A percentile compares a stretch with the other conserved stretches of the same genome.
Evolutionary conservation across 1,139 yeast genomes (phyloP).

Genomic region (Candida albicans): DNA sequence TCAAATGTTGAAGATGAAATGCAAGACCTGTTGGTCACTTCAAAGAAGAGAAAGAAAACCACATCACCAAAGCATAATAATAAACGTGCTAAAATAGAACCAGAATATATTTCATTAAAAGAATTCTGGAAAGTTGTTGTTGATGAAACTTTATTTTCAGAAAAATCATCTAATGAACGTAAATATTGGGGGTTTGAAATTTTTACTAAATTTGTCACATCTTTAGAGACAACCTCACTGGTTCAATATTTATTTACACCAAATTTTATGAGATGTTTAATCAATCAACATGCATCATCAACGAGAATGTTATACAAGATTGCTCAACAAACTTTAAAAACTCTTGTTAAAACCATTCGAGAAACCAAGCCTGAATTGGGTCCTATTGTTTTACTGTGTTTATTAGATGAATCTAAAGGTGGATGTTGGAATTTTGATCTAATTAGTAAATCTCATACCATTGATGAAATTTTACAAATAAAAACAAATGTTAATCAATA

Average conservation of each 20-base stretch:
- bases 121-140: slow-evolving; percentile 82
- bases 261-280: slow-evolving; percentile 70
- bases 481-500: slow-evolving; percentile 15
- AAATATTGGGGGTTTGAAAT: slow-evolving; percentile 86
- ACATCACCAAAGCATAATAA: slow-evolving; percentile 25
- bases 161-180: slow-evolving; percentile 78
- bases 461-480: slow-evolving; percentile 49
- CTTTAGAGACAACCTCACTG: slow-evolving; percentile 10
- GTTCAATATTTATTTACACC: slow-evolving; percentile 56
- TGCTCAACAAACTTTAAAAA: slow-evolving; percentile 52
- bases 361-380: slow-evolving; percentile 43
- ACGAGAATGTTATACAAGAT: slow-evolving; percentile 68
- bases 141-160: slow-evolving; percentile 78
- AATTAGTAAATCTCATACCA: slow-evolving; percentile 71
- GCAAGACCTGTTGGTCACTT: slow-evolving; percentile 19
- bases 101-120: slow-evolving; percentile 40
- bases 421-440: slow-evolving; percentile 76
- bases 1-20: slow-evolving; percentile 18
- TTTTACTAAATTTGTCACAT: slow-evolving; percentile 48
- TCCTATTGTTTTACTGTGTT: slow-evolving; percentile 45
- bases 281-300: slow-evolving; percentile 72
- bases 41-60: slow-evolving; percentile 19
- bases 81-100: slow-evolving; percentile 1
- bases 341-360: slow-evolving; percentile 39
- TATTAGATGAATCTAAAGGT: slow-evolving; percentile 53